Percentiles rank a stretch among this genome's conserved stretches.
Conservation (phyloP, 441 rosid genomes). For the Sinapis alba region DNA sequence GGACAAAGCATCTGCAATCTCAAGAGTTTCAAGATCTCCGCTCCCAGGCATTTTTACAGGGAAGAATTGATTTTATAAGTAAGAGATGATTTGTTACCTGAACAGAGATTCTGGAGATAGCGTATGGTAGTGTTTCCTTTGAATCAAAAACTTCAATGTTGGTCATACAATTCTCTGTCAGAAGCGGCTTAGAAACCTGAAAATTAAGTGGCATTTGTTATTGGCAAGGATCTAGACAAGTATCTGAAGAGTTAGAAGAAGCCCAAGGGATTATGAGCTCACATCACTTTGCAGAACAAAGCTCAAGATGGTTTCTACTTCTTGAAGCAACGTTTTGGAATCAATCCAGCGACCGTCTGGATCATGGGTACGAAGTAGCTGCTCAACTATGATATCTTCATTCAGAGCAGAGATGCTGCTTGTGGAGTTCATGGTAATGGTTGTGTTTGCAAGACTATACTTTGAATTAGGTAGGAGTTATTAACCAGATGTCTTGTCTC, state of each 20-base stretch:
- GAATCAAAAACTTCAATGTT: conserved; percentile 52
- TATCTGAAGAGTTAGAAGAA: conserved; percentile 3
- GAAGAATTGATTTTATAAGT: conserved; percentile 7
- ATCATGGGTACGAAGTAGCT: conserved; percentile 67
- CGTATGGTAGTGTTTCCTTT: conserved; percentile 51
- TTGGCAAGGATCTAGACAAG: not conserved
- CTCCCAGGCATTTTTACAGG: not conserved
- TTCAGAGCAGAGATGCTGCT: conserved; percentile 35
- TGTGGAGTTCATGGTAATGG: conserved; percentile 21
- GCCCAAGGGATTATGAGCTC: not conserved
- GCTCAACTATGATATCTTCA: conserved; percentile 61
- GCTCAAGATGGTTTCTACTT: conserved; percentile 57
- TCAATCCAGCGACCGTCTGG: conserved; percentile 77
- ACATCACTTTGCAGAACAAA: conserved; percentile 48
- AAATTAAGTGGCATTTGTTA: conserved; percentile 18
- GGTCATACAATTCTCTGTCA: conserved; percentile 32
- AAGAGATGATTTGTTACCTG: conserved; percentile 47
- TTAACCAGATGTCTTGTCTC: not conserved
- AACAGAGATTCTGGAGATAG: conserved; percentile 47
- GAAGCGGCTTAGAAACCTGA: conserved; percentile 44
- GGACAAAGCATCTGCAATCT: conserved; percentile 56
- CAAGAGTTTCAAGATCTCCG: conserved; percentile 11
- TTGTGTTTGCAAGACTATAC: not conserved
- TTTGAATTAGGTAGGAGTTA: not conserved
- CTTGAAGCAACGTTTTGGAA: conserved; percentile 58